phyloP scores from a whole-genome alignment of 176 grass and related monocot species.

The Luzula sylvatica region DNA sequence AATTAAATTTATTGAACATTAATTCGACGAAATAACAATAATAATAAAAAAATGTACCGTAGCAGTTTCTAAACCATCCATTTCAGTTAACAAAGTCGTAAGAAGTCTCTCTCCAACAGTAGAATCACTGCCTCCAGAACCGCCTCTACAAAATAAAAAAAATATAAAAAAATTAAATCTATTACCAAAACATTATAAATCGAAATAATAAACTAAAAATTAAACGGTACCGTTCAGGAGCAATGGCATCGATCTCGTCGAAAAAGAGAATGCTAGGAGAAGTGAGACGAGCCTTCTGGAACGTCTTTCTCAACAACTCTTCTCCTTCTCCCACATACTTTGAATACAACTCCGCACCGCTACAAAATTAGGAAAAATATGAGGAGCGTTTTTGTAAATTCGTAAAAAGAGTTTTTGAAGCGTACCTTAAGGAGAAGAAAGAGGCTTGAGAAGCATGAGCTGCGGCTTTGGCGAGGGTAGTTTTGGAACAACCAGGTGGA shows the following conservation, averaged over 20 bases:
- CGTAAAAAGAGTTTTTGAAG: neutral
- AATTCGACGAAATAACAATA: neutral
- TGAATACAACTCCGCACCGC: conserved; percentile 79
- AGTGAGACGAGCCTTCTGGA: conserved; percentile 72
- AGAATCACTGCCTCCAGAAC: conserved; percentile 32
- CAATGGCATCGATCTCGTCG: conserved; percentile 71
- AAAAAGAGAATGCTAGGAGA: conserved; percentile 89
- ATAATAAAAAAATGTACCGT: conserved; percentile 27
- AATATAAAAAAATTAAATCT: neutral
- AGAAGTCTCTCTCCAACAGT: conserved; percentile 83
- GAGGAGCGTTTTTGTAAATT: neutral
- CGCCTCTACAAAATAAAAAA: conserved; percentile 31
- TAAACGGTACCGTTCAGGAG: conserved; percentile 58
- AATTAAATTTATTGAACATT: conserved; percentile 11
- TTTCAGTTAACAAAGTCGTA: conserved; percentile 81
- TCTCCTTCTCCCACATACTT: conserved; percentile 98
- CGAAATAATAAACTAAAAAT: neutral
- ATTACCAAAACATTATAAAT: neutral
- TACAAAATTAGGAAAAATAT: conserved; percentile 3
- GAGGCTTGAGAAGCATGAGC: conserved; percentile 78
- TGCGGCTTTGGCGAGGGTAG: conserved; percentile 78
- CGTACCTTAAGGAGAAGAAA: conserved; percentile 89
- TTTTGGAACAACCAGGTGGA: conserved; percentile 89
- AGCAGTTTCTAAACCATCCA: conserved; percentile 82
- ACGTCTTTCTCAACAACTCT: conserved; percentile 61